Conservation (phyloP, 2,329 filamentous ascomycete species). For the Pyricularia sp. region DNA sequence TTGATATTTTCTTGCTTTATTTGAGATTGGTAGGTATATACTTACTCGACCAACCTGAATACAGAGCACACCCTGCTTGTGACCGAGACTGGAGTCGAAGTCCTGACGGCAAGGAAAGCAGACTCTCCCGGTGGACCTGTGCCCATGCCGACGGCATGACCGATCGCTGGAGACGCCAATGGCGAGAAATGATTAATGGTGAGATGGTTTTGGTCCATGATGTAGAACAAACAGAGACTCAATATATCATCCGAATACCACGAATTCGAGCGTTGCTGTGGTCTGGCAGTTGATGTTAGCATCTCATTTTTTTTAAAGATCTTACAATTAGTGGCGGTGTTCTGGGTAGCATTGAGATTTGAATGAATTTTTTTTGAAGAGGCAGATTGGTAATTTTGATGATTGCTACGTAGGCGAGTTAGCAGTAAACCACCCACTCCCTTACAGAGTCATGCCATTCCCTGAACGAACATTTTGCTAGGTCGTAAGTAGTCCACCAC, state of each 20-base stretch:
- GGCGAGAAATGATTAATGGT: background rate
- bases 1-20: background rate
- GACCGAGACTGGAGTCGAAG: constrained; percentile 74
- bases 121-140: constrained; percentile 70
- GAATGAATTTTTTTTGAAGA: background rate
- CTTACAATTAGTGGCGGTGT: background rate
- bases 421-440: background rate
- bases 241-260: background rate
- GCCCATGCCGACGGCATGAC: constrained; percentile 29
- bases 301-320: background rate
- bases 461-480: background rate
- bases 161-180: background rate
- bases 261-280: background rate
- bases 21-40: background rate
- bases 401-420: background rate
- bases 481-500: background rate
- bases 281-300: background rate
- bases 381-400: background rate
- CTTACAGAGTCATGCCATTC: background rate
- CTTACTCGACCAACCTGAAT: constrained; percentile 3
- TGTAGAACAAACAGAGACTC: background rate
- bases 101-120: constrained; percentile 64
- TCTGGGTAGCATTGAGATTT: background rate
- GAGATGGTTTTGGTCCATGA: background rate
- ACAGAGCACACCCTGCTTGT: constrained; percentile 75